Evolutionary conservation across 805 yeast genomes (phyloP).

Genomic region (Ogataea paraovalis): DNA sequence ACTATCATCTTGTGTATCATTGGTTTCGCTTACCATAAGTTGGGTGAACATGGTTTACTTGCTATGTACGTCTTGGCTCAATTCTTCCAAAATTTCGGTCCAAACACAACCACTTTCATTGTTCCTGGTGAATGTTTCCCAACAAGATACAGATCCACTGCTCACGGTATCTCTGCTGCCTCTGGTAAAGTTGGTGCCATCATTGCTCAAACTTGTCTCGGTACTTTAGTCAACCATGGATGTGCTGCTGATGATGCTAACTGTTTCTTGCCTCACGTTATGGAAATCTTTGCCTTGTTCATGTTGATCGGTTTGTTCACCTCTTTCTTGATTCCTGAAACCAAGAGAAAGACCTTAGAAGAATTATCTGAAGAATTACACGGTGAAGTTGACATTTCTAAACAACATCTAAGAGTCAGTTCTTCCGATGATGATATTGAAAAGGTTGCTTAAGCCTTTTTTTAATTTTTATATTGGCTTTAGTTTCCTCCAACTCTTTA

Average conservation of each 20-base stretch:
- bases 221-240: conserved; percentile 76
- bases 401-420: conserved; percentile 1
- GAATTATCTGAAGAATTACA: conserved; percentile 76
- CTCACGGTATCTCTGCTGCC: conserved; percentile 94
- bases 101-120: conserved; percentile 87
- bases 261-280: conserved; percentile 88
- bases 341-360: conserved; percentile 88
- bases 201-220: conserved; percentile 82
- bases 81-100: conserved; percentile 90
- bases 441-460: neutral
- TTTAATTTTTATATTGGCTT: neutral
- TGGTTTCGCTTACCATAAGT: conserved; percentile 78
- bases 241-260: conserved; percentile 56
- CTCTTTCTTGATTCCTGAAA: conserved; percentile 76
- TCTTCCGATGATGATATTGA: conserved; percentile 1
- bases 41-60: conserved; percentile 62
- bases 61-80: conserved; percentile 78
- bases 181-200: conserved; percentile 91
- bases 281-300: conserved; percentile 90
- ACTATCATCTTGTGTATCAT: conserved; percentile 72
- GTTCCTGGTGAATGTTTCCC: conserved; percentile 92
- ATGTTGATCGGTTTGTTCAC: conserved; percentile 75
- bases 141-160: conserved; percentile 92
- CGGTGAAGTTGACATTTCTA: conserved; percentile 58
- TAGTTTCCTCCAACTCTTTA: no score